phyloP scores from a whole-genome alignment of 208 protist species.

The Novymonas esmeraldas region DNA sequence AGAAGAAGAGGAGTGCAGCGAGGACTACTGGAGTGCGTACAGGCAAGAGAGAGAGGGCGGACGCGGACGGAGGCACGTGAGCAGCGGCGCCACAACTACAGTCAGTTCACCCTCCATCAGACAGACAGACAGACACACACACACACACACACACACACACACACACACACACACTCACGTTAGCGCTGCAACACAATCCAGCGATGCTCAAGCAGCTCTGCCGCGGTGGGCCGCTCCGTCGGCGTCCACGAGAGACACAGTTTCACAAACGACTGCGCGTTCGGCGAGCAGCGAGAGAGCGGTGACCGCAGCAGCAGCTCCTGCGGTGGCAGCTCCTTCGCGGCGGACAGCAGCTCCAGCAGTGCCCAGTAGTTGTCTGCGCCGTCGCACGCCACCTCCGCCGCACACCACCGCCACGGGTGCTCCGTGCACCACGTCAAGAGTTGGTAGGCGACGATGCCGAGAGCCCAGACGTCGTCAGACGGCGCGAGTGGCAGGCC shows the following conservation, averaged over 20 bases:
- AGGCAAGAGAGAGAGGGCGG: not conserved
- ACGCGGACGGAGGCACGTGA: too few relatives aligned
- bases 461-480: constrained; percentile 68
- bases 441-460: constrained; percentile 48
- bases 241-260: constrained; percentile 46
- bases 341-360: constrained; percentile 7
- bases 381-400: not conserved
- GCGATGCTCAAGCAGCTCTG: constrained; percentile 31
- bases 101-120: too few relatives aligned
- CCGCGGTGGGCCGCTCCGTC: constrained; percentile 27
- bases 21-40: too few relatives aligned
- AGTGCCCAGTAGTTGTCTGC: constrained; percentile 20
- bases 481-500: not conserved
- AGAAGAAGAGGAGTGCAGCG: too few relatives aligned
- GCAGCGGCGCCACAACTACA: too few relatives aligned
- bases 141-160: not conserved
- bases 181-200: constrained; percentile 16
- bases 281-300: constrained; percentile 11
- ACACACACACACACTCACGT: not conserved
- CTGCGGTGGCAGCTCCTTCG: not conserved
- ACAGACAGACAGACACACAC: not conserved
- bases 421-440: constrained; percentile 32
- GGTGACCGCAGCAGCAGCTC: constrained; percentile 2
- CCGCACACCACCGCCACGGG: constrained; percentile 23
- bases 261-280: constrained; percentile 27